A percentile compares a stretch with the other conserved stretches of the same genome.
Conservation (phyloP, 2,329 filamentous ascomycete species). For the Aspergillus fructus region DNA sequence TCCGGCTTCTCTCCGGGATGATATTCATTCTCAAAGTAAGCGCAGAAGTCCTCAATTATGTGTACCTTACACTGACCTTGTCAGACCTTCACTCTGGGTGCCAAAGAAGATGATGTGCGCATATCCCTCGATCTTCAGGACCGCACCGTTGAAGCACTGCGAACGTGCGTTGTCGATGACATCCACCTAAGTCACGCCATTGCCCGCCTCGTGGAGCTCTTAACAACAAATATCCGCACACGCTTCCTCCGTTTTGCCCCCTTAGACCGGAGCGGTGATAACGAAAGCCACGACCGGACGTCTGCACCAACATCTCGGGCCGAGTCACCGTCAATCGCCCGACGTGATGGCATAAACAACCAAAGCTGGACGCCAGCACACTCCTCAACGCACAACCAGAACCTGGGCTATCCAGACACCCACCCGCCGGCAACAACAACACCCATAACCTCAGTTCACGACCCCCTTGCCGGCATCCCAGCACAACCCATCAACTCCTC, state of each 20-base stretch:
- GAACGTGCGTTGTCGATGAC: constrained; percentile 63
- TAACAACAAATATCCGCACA: constrained; percentile 58
- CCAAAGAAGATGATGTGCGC: constrained; percentile 61
- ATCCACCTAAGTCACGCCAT: constrained; percentile 64
- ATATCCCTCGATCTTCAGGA: constrained; percentile 60
- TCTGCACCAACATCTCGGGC: constrained; percentile 35
- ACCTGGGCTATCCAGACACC: constrained; percentile 29
- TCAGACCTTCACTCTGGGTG: constrained; percentile 62
- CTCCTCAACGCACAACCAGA: constrained; percentile 7
- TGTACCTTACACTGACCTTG: constrained; percentile 7
- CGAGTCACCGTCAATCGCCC: constrained; percentile 33
- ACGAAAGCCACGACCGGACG: constrained; percentile 37
- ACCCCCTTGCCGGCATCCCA: constrained; percentile 45
- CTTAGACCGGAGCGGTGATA: constrained; percentile 47
- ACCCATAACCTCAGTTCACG: constrained; percentile 29
- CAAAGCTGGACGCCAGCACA: constrained; percentile 28
- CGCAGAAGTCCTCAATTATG: background rate
- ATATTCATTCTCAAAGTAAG: constrained; percentile 63
- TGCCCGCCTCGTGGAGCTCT: constrained; percentile 59
- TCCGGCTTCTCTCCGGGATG: constrained; percentile 63
- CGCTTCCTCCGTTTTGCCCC: constrained; percentile 59
- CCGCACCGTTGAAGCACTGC: constrained; percentile 57
- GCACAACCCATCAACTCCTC: constrained; percentile 46
- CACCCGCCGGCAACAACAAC: constrained; percentile 21
- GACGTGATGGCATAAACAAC: constrained; percentile 27